Base-by-base conservation (phyloP, 306 rosid genomes). In the Quercus variabilis region DNA sequence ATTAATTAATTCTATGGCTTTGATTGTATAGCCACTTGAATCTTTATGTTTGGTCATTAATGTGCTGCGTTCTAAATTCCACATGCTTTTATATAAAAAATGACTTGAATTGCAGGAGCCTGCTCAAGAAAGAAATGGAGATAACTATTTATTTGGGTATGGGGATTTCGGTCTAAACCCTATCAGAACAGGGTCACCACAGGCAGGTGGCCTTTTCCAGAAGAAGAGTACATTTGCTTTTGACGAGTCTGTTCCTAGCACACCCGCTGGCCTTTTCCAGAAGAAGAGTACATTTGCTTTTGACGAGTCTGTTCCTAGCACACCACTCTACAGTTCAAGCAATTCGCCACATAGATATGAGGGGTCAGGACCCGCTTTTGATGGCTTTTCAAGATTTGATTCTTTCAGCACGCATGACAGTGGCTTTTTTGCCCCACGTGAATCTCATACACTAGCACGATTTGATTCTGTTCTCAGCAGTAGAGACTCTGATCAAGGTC, bases 241-340 rank as follows among this genome's bases (percentile, higher is more conserved):
- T 70, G 99, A 96, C 6, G 97, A 96, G 77, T 96, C 98, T 43
- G 98, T 93, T 85, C 99, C 97, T 15, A 49, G 15, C 54, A 49
- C 54, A 12, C 54, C 79, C 3, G 79, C 86, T 54, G 83, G 88
- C 73, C 30, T 74, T 62, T 83, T 86, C 81, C 97, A 76, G 81
- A 93, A 86, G 92, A 88, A 82, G 81, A 88, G 86, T 35, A 73
- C 89, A 20, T 93, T 96, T 82, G 78, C 79, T 73, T 96, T 96
- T 70, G 99, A 96, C 5, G 97, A 96, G 76, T 96, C 98, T 41
- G 98, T 93, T 85, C 99, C 97, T 18, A 96, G 90, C 88, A 93
- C 99, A 9, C 99, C 98, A 25, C 92, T 92, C 72, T 86, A 83
- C 91, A 91, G 83, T 83, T 86, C 90, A 57, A 85, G 92, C 68